phyloP scores from a whole-genome alignment of 2,329 filamentous ascomycete species.

The Ophiostoma sp. region DNA sequence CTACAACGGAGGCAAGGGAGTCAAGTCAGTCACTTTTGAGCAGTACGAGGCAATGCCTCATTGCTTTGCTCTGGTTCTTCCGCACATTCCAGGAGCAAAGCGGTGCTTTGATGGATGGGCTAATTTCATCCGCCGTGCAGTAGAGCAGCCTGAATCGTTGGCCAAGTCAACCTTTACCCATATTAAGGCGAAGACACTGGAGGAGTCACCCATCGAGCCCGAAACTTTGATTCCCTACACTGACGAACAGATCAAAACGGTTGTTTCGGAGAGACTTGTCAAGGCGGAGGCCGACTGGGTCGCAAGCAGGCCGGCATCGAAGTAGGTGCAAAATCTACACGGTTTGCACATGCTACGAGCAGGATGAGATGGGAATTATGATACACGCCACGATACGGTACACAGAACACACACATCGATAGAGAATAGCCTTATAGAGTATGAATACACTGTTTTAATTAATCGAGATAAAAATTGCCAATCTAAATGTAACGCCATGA shows the following conservation, averaged over 20 bases:
- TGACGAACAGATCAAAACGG: constrained; percentile 40
- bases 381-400: constrained; percentile 1
- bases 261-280: constrained; percentile 30
- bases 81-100: constrained; percentile 39
- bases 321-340: too few species aligned
- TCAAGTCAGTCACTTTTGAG: constrained; percentile 59
- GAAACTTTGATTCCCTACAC: constrained; percentile 40
- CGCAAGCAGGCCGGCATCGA: constrained; percentile 26
- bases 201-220: constrained; percentile 44
- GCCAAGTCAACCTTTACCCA: constrained; percentile 37
- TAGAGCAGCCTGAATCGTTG: constrained; percentile 24
- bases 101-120: constrained; percentile 53
- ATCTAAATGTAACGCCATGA: not conserved
- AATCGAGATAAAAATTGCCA: not conserved
- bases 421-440: constrained; percentile 3
- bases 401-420: not conserved
- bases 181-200: constrained; percentile 47
- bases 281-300: not conserved
- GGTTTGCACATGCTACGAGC: not conserved
- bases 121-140: constrained; percentile 44
- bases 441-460: constrained; percentile 12
- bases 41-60: constrained; percentile 80
- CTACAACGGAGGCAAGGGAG: constrained; percentile 45
- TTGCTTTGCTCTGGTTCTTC: constrained; percentile 58
- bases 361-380: not conserved